Evolutionary conservation across 768 basidiomycete species (phyloP), one percentile per base, ranked within the genome.

Genomic region (Fistulinella prunicolor): DNA sequence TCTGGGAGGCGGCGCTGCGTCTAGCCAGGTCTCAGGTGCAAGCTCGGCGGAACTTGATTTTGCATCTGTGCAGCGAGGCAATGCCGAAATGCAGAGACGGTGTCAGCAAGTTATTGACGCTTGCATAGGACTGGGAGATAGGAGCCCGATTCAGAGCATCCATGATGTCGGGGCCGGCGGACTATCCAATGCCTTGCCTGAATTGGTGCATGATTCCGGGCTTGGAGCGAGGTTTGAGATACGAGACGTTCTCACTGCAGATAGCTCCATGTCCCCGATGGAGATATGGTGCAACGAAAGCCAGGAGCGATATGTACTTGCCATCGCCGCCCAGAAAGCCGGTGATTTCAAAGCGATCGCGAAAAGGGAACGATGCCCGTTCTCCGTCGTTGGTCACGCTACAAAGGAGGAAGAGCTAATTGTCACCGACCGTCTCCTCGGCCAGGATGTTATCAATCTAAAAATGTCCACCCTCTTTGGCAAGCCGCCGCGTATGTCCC

Each of bases 231-330:
- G 64, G 4, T 94, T 98, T 61, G 96, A 99, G 71, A 94, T 99
- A 56, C 76, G 95, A 19, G 89, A 97, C 58, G 85, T 99, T 7
- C 77, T 91, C 21, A 83, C 96, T 34, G 95, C 92, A 23, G 96
- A 98, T 65, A 76, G 79, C 20, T 86, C 88, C 32, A 91, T 99
- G 90, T 94, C 91, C 4, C 96, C 96, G 0, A 97, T 99, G 95
- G 95, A 98, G 71, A 97, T 98, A 42, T 99, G 96, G 96, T 98
- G 96, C 65, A 99, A 99, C 69, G 96, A 99, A 70, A 88, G 85
- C 55, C 96, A 98, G 72, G 96, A 98, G 61, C 85, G 96, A 32
- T 99, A 98, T 64, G 96, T 98, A 23, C 78, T 98, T 24, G 96
- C 96, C 9, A 79, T 99, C 50, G 80, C 81, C 1, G 80, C 82